Percentiles rank a stretch among this genome's conserved stretches.
Evolutionary conservation across 129 eudicot genomes (phyloP).

Genomic region (Artemisia annua): DNA sequence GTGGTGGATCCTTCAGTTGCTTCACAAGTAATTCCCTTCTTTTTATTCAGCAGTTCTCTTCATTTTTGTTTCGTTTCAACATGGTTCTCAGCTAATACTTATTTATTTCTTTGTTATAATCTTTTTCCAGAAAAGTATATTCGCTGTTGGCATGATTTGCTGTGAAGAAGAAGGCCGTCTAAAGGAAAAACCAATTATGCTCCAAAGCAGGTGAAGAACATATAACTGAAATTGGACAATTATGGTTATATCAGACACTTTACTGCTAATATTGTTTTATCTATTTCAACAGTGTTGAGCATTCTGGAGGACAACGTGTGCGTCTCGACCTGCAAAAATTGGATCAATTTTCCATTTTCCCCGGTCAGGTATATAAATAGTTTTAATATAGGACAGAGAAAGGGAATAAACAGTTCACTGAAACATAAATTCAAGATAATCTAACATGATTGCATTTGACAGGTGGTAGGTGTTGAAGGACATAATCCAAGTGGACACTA

Average conservation of each 20-base stretch:
- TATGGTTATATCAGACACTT: neutral
- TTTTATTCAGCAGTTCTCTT: neutral
- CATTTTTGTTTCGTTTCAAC: neutral
- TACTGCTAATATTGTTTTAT: constrained; percentile 15
- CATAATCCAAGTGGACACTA: constrained; percentile 97
- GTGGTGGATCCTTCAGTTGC: constrained; percentile 93
- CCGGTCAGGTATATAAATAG: constrained; percentile 75
- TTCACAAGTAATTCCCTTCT: constrained; percentile 71
- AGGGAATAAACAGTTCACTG: constrained; percentile 12
- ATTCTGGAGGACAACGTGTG: constrained; percentile 98
- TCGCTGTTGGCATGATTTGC: constrained; percentile 93
- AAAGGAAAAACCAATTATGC: constrained; percentile 90
- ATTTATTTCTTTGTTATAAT: neutral
- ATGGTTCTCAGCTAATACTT: neutral
- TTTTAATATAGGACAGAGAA: neutral
- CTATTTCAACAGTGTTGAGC: constrained; percentile 69
- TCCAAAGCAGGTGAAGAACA: constrained; percentile 81
- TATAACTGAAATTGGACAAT: neutral
- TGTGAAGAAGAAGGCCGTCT: constrained; percentile 98
- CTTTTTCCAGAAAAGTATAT: constrained; percentile 62
- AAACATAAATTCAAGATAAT: constrained; percentile 3
- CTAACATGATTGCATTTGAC: constrained; percentile 28
- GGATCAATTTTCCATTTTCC: constrained; percentile 84
- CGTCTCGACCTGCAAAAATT: constrained; percentile 94
- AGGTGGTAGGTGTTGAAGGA: constrained; percentile 97